These are phyloP conservation scores for Ogataea pilisensis DNA, from an alignment of 805 yeast genomes.

Conservation along the genomic window DNA sequence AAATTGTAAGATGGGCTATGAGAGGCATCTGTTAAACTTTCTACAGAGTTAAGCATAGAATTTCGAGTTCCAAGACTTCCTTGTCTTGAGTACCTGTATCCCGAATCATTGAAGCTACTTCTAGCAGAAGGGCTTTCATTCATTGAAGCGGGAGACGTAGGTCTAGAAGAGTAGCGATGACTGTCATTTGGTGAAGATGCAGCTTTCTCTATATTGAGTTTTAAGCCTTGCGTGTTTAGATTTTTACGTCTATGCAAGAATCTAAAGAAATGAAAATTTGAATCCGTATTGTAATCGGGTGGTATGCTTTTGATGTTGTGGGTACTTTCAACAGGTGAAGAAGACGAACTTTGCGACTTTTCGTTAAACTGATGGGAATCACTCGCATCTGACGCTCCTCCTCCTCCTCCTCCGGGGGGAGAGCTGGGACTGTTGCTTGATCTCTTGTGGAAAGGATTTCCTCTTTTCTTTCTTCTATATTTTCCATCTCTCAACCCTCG, in stretches of 20 bases:
- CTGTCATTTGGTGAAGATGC: neutral
- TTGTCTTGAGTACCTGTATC: constrained; percentile 3
- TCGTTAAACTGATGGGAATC: too few species aligned
- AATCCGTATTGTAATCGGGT: neutral
- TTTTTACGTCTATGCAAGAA: too few species aligned
- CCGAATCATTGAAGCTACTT: constrained; percentile 1
- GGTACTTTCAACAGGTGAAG: neutral
- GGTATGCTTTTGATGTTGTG: neutral
- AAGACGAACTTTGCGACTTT: neutral
- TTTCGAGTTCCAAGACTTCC: constrained; percentile 7
- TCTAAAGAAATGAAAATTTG: too few species aligned
- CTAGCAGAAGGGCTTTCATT: neutral
- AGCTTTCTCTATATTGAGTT: neutral
- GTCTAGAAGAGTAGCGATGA: neutral
- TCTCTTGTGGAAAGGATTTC: constrained; percentile 14
- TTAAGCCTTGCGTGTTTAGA: too few species aligned
- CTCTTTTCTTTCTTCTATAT: constrained; percentile 12
- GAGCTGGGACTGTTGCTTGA: too few species aligned
- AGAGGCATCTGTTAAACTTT: constrained; percentile 6
- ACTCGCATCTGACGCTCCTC: too few species aligned
- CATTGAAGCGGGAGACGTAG: neutral
- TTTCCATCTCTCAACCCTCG: constrained; percentile 24
- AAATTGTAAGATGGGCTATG: constrained; percentile 2
- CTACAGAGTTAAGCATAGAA: constrained; percentile 12
- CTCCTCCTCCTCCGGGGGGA: too few species aligned